Base-by-base conservation (phyloP, 1,284 basidiomycete species). In the Leccinum huronense region DNA sequence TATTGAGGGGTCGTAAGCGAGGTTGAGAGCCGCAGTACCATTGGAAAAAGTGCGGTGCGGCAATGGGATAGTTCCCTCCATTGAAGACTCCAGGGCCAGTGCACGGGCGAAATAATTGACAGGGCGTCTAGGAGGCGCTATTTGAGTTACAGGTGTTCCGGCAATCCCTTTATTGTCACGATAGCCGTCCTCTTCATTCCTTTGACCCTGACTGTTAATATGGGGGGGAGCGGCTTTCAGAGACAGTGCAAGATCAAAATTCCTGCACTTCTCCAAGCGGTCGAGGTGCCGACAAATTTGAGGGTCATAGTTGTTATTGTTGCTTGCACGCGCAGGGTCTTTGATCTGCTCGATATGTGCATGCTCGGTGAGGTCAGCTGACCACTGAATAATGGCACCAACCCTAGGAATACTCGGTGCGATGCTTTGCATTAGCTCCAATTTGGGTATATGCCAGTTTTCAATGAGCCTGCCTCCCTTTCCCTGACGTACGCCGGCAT, bases 251-350 rank as follows among this genome's bases (percentile, higher is more conserved):
- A 56, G 54, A 11, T 56, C 30, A 14, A 56, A 56, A 10, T 34
- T 31, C 16, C 54, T 14, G 33, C 54, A 56, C 34, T 56, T 56
- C 54, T 34, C 54, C n/a, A 34, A 34, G 31, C 31, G 31, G 54
- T 56, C 31, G 31, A 56, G 54, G 4, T 56, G 54, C 27, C n/a
- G 54, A 30, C 54, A 55, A n/a, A 55, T 55, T 55, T 55, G 54
- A 16, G 54, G 54, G 30, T 55, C 27, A 13, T 53, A 53, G 5
- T 53, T 53, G 13, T 19, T 45, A 5, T n/a, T 16, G 13, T n/a
- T 45, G 3, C n/a, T 23, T 45, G 16, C 14, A 7, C 42, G 19
- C 23, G 23, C 23, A 19, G 19, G 23, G 51, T 53, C 11, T 27
- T 27, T 53, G 51, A 19, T 53, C 19, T 23, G 19, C 5, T 27